Percentiles rank a stretch among this genome's conserved stretches.
phyloP scores from a whole-genome alignment of 805 yeast species.

The Dipodascus albidus region DNA sequence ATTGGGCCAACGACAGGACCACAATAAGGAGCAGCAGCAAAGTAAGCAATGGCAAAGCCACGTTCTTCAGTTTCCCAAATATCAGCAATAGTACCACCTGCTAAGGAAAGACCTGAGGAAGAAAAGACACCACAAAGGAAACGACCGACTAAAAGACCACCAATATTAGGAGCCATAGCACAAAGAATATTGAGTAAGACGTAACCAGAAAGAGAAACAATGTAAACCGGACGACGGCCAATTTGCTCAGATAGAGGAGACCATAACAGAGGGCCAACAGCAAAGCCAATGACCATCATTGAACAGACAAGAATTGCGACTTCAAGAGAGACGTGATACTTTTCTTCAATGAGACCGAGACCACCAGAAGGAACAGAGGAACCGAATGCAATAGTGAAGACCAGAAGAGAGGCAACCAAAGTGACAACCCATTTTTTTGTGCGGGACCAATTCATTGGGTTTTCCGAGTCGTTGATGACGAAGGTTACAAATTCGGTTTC shows the following conservation, averaged over 20 bases:
- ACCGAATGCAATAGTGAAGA: slow-evolving; percentile 86
- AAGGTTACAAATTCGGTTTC: slow-evolving; percentile 72
- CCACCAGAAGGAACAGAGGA: slow-evolving; percentile 88
- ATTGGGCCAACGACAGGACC: slow-evolving; percentile 89
- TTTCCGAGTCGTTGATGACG: slow-evolving; percentile 66
- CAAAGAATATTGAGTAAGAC: slow-evolving; percentile 77
- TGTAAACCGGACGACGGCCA: slow-evolving; percentile 78
- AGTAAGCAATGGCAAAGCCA: slow-evolving; percentile 83
- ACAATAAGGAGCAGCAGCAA: slow-evolving; percentile 85
- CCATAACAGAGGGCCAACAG: slow-evolving; percentile 82
- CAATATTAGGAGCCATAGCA: slow-evolving; percentile 74
- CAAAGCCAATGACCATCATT: slow-evolving; percentile 79
- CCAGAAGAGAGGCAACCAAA: slow-evolving; percentile 52
- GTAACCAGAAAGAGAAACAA: slow-evolving; percentile 63
- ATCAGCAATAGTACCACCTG: slow-evolving; percentile 88
- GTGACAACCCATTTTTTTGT: slow-evolving; percentile 37
- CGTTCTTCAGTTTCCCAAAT: slow-evolving; percentile 71
- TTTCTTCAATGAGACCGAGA: slow-evolving; percentile 50
- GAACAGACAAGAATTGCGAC: slow-evolving; percentile 76
- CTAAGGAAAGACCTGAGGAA: slow-evolving; percentile 71
- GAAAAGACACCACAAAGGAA: slow-evolving; percentile 82
- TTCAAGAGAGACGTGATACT: slow-evolving; percentile 60
- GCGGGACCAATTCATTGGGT: slow-evolving; percentile 77
- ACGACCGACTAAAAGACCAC: slow-evolving; percentile 68
- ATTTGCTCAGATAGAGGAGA: slow-evolving; percentile 78